phyloP scores from a whole-genome alignment of 208 protist species.

The Leishmania guyanensis region DNA sequence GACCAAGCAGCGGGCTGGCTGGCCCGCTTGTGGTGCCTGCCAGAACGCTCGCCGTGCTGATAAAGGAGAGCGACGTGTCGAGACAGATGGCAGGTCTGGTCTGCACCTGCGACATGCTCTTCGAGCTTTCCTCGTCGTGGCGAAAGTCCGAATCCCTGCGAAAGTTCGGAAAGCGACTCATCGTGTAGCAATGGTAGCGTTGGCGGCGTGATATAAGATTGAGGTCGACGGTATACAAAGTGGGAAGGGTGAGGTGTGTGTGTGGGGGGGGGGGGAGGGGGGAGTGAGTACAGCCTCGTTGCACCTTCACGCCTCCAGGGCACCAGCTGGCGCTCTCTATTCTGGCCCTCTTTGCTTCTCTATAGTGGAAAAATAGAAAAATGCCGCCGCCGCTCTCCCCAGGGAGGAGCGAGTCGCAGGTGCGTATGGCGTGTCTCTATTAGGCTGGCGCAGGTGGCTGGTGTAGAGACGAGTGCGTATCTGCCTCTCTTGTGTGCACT shows the following conservation, averaged over 20 bases:
- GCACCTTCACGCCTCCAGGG: background rate
- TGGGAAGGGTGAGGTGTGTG: background rate
- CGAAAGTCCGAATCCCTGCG: slow-evolving; percentile 19
- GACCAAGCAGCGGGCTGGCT: slow-evolving; percentile 19
- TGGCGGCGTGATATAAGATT: background rate
- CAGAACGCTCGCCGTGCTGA: slow-evolving; percentile 14
- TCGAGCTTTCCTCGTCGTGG: slow-evolving; percentile 27
- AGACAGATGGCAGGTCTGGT: slow-evolving; percentile 44
- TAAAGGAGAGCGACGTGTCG: slow-evolving; percentile 32
- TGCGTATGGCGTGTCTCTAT: background rate
- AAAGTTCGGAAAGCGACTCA: slow-evolving; percentile 18
- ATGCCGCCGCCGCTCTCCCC: background rate
- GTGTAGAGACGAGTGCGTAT: no score
- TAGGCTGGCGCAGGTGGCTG: background rate
- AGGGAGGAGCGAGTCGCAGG: background rate
- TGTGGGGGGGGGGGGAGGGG: background rate
- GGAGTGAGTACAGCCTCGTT: background rate
- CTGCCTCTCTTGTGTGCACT: background rate
- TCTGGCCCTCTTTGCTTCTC: background rate
- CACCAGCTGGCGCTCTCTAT: background rate
- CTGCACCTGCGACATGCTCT: slow-evolving; percentile 44
- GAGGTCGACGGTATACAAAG: background rate
- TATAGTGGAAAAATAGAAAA: background rate
- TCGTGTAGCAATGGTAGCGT: background rate
- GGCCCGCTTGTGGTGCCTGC: slow-evolving; percentile 21